phyloP scores from a whole-genome alignment of 148 eudicot species.

The Vaccinium macrocarpon region DNA sequence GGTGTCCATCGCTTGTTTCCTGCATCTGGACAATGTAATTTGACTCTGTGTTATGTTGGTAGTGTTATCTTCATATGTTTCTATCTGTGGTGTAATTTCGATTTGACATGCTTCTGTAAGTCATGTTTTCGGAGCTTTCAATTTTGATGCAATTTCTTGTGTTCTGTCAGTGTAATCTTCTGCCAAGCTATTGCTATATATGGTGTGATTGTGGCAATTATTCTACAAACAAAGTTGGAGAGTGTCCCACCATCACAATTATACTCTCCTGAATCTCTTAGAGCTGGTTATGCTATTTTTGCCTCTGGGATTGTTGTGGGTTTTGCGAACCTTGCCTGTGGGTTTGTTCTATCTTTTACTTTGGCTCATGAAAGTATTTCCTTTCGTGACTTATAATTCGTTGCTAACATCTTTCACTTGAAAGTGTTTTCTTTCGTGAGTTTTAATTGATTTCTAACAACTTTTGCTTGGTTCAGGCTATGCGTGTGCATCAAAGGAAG shows the following conservation, averaged over 20 bases:
- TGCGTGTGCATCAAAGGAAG: conserved; percentile 99
- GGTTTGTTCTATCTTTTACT: conserved; percentile 46
- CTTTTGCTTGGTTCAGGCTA: conserved; percentile 41
- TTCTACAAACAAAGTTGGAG: conserved; percentile 92
- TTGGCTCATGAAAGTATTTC: not conserved
- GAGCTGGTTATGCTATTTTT: conserved; percentile 99
- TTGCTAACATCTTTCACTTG: not conserved
- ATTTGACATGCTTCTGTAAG: not conserved
- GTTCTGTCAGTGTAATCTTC: conserved; percentile 70
- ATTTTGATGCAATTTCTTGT: not conserved
- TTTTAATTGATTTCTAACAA: not conserved
- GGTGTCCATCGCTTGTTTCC: not conserved
- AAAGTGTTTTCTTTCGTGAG: not conserved
- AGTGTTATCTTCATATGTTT: not conserved
- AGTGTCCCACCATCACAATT: conserved; percentile 72
- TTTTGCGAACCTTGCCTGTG: conserved; percentile 95
- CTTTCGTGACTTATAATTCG: not conserved
- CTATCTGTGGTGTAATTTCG: not conserved
- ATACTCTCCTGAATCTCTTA: conserved; percentile 69
- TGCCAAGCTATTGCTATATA: conserved; percentile 99
- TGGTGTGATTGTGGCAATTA: conserved; percentile 98
- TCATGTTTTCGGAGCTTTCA: not conserved
- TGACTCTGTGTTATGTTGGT: not conserved
- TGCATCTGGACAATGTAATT: too few relatives aligned
- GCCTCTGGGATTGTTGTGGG: conserved; percentile 94